These are phyloP conservation scores for Actinomortierella wolfii DNA, from an alignment of 371 early-diverging fungal genomes.

Conservation along the genomic window DNA sequence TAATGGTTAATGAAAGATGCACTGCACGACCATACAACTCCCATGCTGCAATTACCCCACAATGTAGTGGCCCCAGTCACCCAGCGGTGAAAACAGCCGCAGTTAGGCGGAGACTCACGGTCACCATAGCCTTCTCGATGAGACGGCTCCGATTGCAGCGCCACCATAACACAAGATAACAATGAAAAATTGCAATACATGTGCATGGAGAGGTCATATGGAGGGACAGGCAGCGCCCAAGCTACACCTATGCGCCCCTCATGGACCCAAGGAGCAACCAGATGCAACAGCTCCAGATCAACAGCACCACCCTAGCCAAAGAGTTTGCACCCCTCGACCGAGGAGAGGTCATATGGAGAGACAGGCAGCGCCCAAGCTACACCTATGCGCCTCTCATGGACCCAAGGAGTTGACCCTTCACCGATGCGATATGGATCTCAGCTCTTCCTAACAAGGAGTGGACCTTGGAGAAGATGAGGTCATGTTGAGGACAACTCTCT, in stretches of 20 bases:
- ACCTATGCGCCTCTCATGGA: conserved; percentile 3
- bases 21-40: not conserved
- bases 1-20: not conserved
- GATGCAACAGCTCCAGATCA: conserved; percentile 21
- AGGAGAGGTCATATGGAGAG: conserved; percentile 5
- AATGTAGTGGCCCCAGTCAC: conserved; percentile 3
- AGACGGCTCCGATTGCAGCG: conserved; percentile 1
- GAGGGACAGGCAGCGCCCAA: conserved; percentile 19
- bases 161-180: not conserved
- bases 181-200: too few relatives aligned
- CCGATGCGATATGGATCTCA: too few relatives aligned
- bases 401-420: conserved; percentile 3
- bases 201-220: conserved; percentile 21
- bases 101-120: conserved; percentile 3
- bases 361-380: conserved; percentile 1
- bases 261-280: conserved; percentile 32
- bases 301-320: conserved; percentile 14
- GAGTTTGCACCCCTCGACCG: not conserved
- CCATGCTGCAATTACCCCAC: conserved; percentile 2
- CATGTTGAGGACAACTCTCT: too few relatives aligned
- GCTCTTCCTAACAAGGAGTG: not conserved
- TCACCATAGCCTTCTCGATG: conserved; percentile 1
- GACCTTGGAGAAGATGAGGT: not conserved
- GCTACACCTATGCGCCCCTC: conserved; percentile 17
- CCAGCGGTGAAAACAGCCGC: conserved; percentile 3